These are phyloP conservation scores for Inga laurina DNA, from an alignment of 306 rosid species.

Conservation along the genomic window DNA sequence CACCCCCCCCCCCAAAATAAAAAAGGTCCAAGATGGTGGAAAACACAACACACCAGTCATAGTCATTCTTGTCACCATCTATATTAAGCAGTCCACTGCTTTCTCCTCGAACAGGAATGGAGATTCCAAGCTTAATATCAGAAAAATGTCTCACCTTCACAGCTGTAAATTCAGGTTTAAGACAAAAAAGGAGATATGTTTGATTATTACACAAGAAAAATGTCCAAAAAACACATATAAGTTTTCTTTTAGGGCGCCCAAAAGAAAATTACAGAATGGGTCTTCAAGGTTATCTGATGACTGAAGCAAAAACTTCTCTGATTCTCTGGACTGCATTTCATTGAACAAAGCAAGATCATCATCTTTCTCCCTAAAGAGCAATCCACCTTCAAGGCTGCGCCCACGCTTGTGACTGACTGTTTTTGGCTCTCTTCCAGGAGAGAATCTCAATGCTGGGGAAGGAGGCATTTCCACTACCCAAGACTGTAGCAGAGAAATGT, in stretches of 20 bases:
- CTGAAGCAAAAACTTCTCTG: conserved; percentile 71
- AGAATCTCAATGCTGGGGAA: conserved; percentile 74
- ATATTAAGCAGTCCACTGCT: conserved; percentile 65
- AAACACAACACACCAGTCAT: conserved; percentile 65
- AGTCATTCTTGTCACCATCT: conserved; percentile 78
- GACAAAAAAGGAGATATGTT: conserved; percentile 24
- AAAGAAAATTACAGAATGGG: conserved; percentile 62
- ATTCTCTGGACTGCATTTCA: conserved; percentile 74
- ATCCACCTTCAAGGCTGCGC: conserved; percentile 70
- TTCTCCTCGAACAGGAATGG: conserved; percentile 73
- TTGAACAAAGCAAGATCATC: conserved; percentile 83
- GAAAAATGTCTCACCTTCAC: conserved; percentile 67
- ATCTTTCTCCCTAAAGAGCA: conserved; percentile 61
- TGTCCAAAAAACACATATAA: neutral
- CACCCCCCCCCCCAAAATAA: neutral
- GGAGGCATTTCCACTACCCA: conserved; percentile 67
- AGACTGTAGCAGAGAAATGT: conserved; percentile 29
- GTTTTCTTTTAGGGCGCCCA: conserved; percentile 22
- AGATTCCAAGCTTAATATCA: conserved; percentile 68
- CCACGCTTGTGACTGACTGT: conserved; percentile 66
- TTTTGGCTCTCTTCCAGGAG: conserved; percentile 69
- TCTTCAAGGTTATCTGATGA: conserved; percentile 70
- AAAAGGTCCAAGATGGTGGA: conserved; percentile 10
- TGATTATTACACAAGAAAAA: conserved; percentile 32
- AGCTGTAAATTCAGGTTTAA: conserved; percentile 52